Conservation (phyloP, 352 stramenopile genomes). For the Phytopythium helicoides region DNA sequence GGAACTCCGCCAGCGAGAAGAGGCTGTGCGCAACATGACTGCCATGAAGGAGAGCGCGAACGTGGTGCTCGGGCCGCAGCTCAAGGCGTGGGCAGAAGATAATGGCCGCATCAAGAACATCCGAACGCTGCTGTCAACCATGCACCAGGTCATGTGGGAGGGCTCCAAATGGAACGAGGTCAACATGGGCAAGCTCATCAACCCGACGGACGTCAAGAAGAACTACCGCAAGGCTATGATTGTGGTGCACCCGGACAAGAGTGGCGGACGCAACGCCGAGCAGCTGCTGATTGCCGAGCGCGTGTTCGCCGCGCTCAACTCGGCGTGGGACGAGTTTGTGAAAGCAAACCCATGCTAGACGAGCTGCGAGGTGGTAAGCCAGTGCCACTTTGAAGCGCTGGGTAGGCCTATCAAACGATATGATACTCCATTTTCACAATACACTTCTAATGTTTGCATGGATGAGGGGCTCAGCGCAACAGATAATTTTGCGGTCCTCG, state of each 20-base stretch:
- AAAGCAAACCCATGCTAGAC: slow-evolving; percentile 67
- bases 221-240: slow-evolving; percentile 92
- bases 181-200: slow-evolving; percentile 91
- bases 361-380: slow-evolving; percentile 4
- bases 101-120: slow-evolving; percentile 91
- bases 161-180: slow-evolving; percentile 86
- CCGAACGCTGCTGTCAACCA: slow-evolving; percentile 87
- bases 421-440: too few species aligned
- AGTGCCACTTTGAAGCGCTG: too few species aligned
- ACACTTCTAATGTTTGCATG: too few species aligned
- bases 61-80: slow-evolving; percentile 54
- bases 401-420: too few species aligned
- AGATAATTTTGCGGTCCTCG: too few species aligned
- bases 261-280: slow-evolving; percentile 77
- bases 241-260: slow-evolving; percentile 91
- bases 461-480: too few species aligned
- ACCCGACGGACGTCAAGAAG: slow-evolving; percentile 90
- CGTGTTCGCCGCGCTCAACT: slow-evolving; percentile 90
- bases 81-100: slow-evolving; percentile 84
- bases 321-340: slow-evolving; percentile 86
- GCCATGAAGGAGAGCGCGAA: slow-evolving; percentile 68
- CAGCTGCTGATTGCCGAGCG: slow-evolving; percentile 89
- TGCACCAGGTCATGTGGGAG: slow-evolving; percentile 92
- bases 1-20: slow-evolving; percentile 66
- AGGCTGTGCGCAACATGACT: slow-evolving; percentile 48